Evolutionary conservation across 257 asterid genomes (phyloP).

Genomic region (Plectranthus barbatus): DNA sequence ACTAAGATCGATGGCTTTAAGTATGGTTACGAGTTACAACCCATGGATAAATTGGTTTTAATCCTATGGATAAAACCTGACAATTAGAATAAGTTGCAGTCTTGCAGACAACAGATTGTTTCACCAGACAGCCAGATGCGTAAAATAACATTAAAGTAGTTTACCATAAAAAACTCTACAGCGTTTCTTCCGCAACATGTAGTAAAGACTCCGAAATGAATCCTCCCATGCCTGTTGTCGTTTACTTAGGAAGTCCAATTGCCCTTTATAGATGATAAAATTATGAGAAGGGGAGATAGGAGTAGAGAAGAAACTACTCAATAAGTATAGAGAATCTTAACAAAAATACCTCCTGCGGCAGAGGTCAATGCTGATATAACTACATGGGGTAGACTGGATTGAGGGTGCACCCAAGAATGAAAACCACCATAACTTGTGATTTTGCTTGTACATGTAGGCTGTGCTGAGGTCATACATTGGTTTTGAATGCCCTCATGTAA

Average conservation of each 20-base stretch:
- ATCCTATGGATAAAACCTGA: not conserved
- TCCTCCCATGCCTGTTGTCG: conserved; percentile 87
- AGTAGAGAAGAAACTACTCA: conserved; percentile 7
- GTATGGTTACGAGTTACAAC: no score
- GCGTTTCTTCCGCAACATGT: conserved; percentile 66
- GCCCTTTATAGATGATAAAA: conserved; percentile 34
- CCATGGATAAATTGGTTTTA: not conserved
- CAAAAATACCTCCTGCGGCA: conserved; percentile 50
- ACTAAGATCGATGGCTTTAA: not conserved
- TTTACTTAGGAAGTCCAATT: conserved; percentile 60
- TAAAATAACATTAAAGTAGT: not conserved
- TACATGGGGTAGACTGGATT: conserved; percentile 63
- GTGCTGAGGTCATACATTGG: conserved; percentile 26
- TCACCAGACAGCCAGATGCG: not conserved
- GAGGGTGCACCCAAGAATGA: conserved; percentile 91
- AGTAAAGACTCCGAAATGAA: conserved; percentile 83
- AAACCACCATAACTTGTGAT: conserved; percentile 16
- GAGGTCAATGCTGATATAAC: conserved; percentile 73
- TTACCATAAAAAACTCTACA: conserved; percentile 87
- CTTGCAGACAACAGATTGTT: conserved; percentile 1
- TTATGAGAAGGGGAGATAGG: conserved; percentile 1
- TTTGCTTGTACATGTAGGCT: conserved; percentile 29
- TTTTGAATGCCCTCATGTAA: conserved; percentile 21
- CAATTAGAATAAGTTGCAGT: no score
- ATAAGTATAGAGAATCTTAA: conserved; percentile 3